Base-by-base conservation (phyloP, 306 rosid genomes). In the Vachellia pachyceras region DNA sequence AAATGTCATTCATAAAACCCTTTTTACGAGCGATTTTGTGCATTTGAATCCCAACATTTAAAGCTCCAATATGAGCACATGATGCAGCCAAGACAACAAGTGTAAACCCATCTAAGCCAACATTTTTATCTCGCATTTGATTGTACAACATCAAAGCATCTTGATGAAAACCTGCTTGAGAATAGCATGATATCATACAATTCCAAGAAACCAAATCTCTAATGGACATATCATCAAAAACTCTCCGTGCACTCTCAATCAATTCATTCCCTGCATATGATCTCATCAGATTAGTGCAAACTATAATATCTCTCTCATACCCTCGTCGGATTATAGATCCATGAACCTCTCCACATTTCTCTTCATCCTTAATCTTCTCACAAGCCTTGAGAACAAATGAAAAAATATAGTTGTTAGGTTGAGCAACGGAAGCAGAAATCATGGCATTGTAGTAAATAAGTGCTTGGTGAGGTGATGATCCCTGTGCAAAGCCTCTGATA, bases 121-220 rank as follows among this genome's bases (percentile, higher is more conserved):
- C 85, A 57, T 81, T 82, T 10, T 70, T 80, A 22, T 69, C 84
- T 55, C 74, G 84, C 94, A 90, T 87, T 71, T 69, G 65, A 42
- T 79, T 44, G 55, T 70, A 90, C 14, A 73, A 63, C 64, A 22
- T 68, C 77, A 90, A 72, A 5, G 92, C 90, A 84, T 87, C 90
- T 5, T 72, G 80, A 70, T 88, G 91, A 73, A 88, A 80, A 6
- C 89, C 88, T 63, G 72, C 85, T 29, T 87, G 91, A 33, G 92
- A 82, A 60, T 81, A 89, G 76, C 91, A 85, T 0, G 92, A 87
- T 57, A 90, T 84, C 92, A 90, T 85, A 25, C 86, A 83, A 77
- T 88, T 90, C 94, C 92, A 90, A 79, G 81, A 45, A n/a, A 89
- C 85, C 77, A 89, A 78, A 81, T 90, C 92, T 76, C 86, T 89